Conservation (phyloP, 1,284 basidiomycete genomes). For the Thecaphora frezii region DNA sequence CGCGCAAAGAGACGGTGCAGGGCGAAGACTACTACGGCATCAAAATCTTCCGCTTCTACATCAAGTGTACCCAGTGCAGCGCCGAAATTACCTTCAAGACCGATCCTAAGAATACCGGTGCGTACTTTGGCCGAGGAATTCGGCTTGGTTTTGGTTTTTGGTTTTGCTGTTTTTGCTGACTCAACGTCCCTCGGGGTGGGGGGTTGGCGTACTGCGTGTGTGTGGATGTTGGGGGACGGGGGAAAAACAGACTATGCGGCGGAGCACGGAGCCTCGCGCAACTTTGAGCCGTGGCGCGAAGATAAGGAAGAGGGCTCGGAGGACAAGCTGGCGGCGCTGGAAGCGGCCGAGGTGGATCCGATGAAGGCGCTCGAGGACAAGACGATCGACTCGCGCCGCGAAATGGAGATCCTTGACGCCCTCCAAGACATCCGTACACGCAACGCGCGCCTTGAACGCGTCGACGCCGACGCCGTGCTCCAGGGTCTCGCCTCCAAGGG, state of each 20-base stretch:
- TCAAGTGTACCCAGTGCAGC: constrained; percentile 63
- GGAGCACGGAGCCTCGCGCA: constrained; percentile 54
- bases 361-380: constrained; percentile 95
- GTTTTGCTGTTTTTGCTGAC: no score
- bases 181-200: no score
- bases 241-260: constrained; percentile 43
- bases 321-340: constrained; percentile 20
- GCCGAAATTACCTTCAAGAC: constrained; percentile 99
- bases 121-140: no score
- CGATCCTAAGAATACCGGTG: constrained; percentile 75
- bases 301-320: constrained; percentile 34
- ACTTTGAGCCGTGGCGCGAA: constrained; percentile 56
- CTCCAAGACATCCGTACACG: constrained; percentile 89
- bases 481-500: constrained; percentile 10
- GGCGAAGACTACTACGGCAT: constrained; percentile 98
- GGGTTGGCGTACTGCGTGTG: no score
- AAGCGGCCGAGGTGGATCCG: constrained; percentile 72
- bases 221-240: background rate
- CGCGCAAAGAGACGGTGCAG: constrained; percentile 94
- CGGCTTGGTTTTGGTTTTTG: no score
- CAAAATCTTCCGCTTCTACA: constrained; percentile 71
- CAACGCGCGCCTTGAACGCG: constrained; percentile 85
- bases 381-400: constrained; percentile 85
- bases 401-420: constrained; percentile 98
- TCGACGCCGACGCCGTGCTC: constrained; percentile 50